These are phyloP conservation scores for Starmerella sp. DNA, from an alignment of 805 yeast species.

Conservation along the genomic window DNA sequence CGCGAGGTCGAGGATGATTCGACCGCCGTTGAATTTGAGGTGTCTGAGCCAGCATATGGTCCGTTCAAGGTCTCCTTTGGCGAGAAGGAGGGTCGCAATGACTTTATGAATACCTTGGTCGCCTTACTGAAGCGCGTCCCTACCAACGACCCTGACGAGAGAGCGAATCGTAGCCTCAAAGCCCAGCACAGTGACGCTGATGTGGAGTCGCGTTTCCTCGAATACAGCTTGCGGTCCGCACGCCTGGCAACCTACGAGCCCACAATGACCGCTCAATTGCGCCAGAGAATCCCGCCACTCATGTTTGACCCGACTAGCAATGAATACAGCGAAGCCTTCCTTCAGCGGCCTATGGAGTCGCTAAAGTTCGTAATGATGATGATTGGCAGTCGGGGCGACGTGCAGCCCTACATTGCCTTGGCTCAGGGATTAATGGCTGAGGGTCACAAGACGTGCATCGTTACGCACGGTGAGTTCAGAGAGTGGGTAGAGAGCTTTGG, in stretches of 20 bases:
- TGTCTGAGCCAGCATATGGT: constrained; percentile 15
- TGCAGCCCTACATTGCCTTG: constrained; percentile 90
- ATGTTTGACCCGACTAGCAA: constrained; percentile 20
- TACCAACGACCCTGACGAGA: neutral
- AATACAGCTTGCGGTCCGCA: constrained; percentile 19
- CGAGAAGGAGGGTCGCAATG: neutral
- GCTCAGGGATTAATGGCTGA: constrained; percentile 66
- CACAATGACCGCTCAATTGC: constrained; percentile 5
- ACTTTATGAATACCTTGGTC: constrained; percentile 24
- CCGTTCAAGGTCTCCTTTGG: constrained; percentile 7
- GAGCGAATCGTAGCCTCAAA: neutral
- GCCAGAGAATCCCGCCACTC: constrained; percentile 21
- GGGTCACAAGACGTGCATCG: constrained; percentile 76
- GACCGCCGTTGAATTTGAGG: constrained; percentile 9
- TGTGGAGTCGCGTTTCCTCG: constrained; percentile 11
- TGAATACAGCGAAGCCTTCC: constrained; percentile 17
- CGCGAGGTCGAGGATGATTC: neutral
- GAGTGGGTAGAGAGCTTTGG: constrained; percentile 63
- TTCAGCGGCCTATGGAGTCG: constrained; percentile 42
- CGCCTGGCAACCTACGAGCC: constrained; percentile 22
- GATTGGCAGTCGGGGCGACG: constrained; percentile 94
- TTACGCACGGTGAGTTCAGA: constrained; percentile 73
- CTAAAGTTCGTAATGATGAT: constrained; percentile 62
- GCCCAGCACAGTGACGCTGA: neutral
- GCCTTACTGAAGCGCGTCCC: constrained; percentile 32